These are phyloP conservation scores for Neltuma alba DNA, from an alignment of 306 rosid species.

Conservation along the genomic window DNA sequence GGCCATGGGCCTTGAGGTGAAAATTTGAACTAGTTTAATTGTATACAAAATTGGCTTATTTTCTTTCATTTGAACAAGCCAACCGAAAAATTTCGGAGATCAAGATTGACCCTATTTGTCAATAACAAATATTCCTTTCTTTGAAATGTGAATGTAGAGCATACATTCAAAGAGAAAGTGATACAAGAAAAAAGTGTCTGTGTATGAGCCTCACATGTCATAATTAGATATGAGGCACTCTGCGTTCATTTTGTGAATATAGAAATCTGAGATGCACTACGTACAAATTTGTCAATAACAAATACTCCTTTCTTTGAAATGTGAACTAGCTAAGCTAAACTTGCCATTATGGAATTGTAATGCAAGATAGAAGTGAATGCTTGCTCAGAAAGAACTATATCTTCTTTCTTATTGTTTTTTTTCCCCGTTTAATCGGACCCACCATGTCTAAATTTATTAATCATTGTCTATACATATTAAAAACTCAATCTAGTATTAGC, in stretches of 20 bases:
- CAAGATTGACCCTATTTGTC: no score
- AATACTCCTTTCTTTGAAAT: constrained; percentile 83
- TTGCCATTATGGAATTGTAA: constrained; percentile 42
- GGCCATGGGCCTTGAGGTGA: no score
- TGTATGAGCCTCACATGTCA: no score
- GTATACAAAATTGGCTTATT: no score
- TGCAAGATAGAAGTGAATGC: constrained; percentile 38
- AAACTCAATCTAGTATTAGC: not conserved
- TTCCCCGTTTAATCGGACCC: constrained; percentile 34
- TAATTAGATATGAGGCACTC: no score
- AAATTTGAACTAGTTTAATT: no score
- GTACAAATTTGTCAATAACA: constrained; percentile 47
- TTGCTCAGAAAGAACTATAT: constrained; percentile 50
- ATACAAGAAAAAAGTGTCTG: no score
- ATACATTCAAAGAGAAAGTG: no score
- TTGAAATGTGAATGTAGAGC: constrained; percentile 45
- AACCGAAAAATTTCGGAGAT: not conserved
- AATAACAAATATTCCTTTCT: constrained; percentile 72
- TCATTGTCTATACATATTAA: constrained; percentile 9
- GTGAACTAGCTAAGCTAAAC: constrained; percentile 45
- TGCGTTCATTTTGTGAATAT: no score
- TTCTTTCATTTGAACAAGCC: not conserved
- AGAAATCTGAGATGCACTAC: no score
- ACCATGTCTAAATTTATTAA: constrained; percentile 30
- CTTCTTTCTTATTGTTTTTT: constrained; percentile 10